phyloP scores from a whole-genome alignment of 495 filamentous ascomycete genomes.

The Podospora fimiseda region DNA sequence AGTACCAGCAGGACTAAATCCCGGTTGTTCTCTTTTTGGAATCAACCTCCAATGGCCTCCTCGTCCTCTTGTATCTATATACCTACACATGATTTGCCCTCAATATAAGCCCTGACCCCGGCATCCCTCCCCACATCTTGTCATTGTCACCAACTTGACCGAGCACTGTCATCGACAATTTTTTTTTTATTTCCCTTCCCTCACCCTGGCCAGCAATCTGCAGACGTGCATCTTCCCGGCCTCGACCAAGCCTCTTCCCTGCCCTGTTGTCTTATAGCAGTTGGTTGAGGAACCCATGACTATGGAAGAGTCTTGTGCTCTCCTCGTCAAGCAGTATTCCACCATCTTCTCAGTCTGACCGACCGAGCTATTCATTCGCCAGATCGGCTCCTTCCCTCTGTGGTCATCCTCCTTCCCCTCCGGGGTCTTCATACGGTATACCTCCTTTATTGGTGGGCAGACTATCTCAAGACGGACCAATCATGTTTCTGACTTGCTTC shows the following conservation, averaged over 20 bases:
- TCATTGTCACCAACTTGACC: constrained; percentile 15
- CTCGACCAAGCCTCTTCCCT: constrained; percentile 33
- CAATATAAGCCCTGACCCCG: constrained; percentile 20
- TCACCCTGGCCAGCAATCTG: constrained; percentile 18
- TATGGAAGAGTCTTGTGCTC: constrained; percentile 32
- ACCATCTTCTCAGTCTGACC: constrained; percentile 30
- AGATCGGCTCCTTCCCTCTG: constrained; percentile 26
- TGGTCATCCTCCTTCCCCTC: constrained; percentile 23
- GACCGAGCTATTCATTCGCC: constrained; percentile 37
- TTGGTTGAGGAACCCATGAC: constrained; percentile 32
- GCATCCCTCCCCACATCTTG: constrained; percentile 4
- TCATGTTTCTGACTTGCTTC: constrained; percentile 34
- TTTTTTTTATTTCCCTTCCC: constrained; percentile 13
- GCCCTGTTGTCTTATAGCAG: constrained; percentile 23
- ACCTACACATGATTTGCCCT: constrained; percentile 6
- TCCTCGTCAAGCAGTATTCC: constrained; percentile 24
- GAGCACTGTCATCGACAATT: constrained; percentile 20
- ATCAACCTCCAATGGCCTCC: constrained; percentile 14
- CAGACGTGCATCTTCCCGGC: constrained; percentile 34
- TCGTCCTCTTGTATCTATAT: constrained; percentile 16
- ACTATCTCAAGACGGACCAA: constrained; percentile 29
- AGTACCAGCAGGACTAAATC: constrained; percentile 13
- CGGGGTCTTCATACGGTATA: too few species aligned
- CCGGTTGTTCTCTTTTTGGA: constrained; percentile 12
- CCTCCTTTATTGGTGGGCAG: constrained; percentile 36